Conservation (phyloP, 345 rosid species). For the Lagerstroemia speciosa region DNA sequence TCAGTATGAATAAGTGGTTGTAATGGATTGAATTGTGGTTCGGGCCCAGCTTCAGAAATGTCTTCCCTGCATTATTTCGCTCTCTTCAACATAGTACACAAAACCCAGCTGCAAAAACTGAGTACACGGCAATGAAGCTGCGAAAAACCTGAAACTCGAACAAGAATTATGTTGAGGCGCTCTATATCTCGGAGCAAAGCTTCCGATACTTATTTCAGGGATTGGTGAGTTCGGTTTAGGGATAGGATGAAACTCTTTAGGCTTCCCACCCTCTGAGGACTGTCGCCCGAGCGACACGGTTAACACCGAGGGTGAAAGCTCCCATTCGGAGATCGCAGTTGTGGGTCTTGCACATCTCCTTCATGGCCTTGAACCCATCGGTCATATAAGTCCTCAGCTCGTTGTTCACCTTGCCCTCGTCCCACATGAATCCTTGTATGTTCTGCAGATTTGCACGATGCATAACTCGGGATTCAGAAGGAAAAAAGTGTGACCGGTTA, state of each 20-base stretch:
- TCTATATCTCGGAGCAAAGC: not conserved
- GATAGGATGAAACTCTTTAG: constrained; percentile 13
- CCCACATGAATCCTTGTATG: constrained; percentile 98
- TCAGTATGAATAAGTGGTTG: no score
- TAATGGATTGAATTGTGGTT: no score
- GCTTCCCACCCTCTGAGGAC: constrained; percentile 91
- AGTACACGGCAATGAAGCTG: not conserved
- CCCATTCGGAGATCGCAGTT: constrained; percentile 94
- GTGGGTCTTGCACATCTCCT: constrained; percentile 79
- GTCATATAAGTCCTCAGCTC: constrained; percentile 80
- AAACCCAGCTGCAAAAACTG: no score
- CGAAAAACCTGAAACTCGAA: not conserved
- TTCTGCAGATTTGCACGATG: constrained; percentile 33
- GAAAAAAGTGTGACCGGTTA: not conserved
- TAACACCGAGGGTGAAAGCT: constrained; percentile 93
- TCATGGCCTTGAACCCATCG: constrained; percentile 63
- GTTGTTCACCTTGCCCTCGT: constrained; percentile 74
- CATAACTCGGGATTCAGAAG: no score
- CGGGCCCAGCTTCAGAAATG: no score
- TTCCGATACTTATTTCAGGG: constrained; percentile 17
- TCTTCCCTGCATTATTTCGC: no score
- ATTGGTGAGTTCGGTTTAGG: not conserved
- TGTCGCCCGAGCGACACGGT: constrained; percentile 89
- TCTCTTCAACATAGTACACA: no score
- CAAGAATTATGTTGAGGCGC: not conserved